Evolutionary conservation across 345 rosid genomes (phyloP).

Genomic region (Pugionium cornutum): DNA sequence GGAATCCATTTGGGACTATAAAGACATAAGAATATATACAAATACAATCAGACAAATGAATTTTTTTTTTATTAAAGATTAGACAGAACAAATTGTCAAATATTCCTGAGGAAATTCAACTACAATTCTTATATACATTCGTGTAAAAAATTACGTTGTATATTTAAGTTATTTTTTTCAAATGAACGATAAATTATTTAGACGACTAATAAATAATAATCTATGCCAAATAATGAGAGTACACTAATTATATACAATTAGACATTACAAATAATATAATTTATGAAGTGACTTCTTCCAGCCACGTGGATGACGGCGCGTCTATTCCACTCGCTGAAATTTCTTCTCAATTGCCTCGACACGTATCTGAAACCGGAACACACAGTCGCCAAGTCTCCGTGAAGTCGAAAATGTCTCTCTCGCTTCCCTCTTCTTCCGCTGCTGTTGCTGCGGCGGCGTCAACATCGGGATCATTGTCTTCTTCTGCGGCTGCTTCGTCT

Average conservation of each 20-base stretch:
- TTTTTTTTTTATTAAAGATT: neutral
- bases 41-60: constrained; percentile 30
- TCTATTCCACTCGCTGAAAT: neutral
- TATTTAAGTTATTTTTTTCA: too few species aligned
- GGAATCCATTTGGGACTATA: constrained; percentile 36
- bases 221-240: too few species aligned
- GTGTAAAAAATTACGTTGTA: neutral
- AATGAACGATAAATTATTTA: too few species aligned
- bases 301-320: constrained; percentile 41
- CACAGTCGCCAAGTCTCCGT: constrained; percentile 4
- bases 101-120: neutral
- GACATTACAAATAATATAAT: too few species aligned
- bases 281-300: constrained; percentile 16
- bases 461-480: constrained; percentile 33
- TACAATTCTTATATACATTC: constrained; percentile 20
- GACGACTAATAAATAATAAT: too few species aligned
- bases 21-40: constrained; percentile 36
- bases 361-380: constrained; percentile 32
- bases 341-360: neutral
- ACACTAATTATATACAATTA: too few species aligned
- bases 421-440: constrained; percentile 35
- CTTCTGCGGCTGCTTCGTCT: constrained; percentile 28
- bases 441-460: constrained; percentile 17
- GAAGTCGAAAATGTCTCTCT: constrained; percentile 36
- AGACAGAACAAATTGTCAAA: constrained; percentile 3